Conservation (phyloP, 345 rosid genomes). For the Luvunga scandens region DNA sequence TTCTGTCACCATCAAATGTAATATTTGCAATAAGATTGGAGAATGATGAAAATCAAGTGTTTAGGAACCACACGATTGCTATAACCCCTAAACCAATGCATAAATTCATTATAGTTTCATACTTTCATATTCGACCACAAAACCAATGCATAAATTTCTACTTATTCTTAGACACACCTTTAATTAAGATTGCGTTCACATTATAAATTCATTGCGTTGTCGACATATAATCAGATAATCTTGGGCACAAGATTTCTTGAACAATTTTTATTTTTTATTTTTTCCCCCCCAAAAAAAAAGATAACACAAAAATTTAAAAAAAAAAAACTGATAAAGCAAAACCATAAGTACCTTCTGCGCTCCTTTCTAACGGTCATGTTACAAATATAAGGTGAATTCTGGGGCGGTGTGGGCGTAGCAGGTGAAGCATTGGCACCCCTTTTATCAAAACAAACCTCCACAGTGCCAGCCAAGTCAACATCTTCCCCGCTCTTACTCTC, state of each 20-base stretch:
- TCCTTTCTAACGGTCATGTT: constrained; percentile 80
- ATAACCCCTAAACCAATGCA: neutral
- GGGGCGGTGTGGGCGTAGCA: constrained; percentile 76
- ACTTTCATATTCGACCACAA: neutral
- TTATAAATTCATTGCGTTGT: neutral
- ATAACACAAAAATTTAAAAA: neutral
- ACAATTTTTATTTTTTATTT: no score
- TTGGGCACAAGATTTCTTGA: no score
- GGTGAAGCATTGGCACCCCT: constrained; percentile 76
- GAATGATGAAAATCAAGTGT: neutral
- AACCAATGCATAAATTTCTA: neutral
- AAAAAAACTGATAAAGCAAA: neutral
- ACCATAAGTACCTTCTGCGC: constrained; percentile 56
- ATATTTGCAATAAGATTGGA: neutral
- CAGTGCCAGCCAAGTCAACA: constrained; percentile 73
- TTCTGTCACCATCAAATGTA: neutral
- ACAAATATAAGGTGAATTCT: constrained; percentile 75
- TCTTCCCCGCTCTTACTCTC: constrained; percentile 29
- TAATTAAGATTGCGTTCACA: neutral
- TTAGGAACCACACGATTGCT: neutral
- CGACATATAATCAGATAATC: neutral
- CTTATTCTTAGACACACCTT: neutral
- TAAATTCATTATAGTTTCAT: neutral
- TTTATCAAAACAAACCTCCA: constrained; percentile 77
- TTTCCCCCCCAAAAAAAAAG: neutral